phyloP scores from a whole-genome alignment of 345 rosid genomes.

The Salix udensis region DNA sequence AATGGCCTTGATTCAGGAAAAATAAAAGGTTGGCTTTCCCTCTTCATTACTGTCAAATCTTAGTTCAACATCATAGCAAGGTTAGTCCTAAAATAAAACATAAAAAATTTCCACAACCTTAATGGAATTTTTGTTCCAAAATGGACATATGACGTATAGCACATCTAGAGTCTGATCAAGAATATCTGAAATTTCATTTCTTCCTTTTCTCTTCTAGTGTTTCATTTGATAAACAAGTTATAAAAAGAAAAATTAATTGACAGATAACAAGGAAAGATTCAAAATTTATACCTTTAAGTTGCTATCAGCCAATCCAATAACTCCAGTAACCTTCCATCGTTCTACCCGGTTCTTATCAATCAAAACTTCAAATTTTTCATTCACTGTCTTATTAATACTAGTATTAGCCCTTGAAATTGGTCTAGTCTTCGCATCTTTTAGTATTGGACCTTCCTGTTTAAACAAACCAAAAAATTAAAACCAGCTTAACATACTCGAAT shows the following conservation, averaged over 20 bases:
- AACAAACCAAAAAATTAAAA: neutral
- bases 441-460: conserved; percentile 66
- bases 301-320: conserved; percentile 60
- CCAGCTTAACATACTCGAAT: neutral
- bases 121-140: no score
- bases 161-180: no score
- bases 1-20: no score
- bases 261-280: neutral
- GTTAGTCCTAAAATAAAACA: no score
- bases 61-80: no score
- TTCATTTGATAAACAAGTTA: neutral
- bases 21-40: neutral
- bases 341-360: conserved; percentile 48
- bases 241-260: neutral
- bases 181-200: no score
- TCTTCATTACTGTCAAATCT: no score
- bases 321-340: conserved; percentile 78
- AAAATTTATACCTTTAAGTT: conserved; percentile 56
- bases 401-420: conserved; percentile 42
- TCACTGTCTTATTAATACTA: conserved; percentile 10
- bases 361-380: conserved; percentile 25
- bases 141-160: no score
- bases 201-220: no score
- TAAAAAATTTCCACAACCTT: no score
- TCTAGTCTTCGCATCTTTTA: conserved; percentile 54